These are phyloP conservation scores for Malus sieversii DNA, from an alignment of 306 rosid species.

Conservation along the genomic window DNA sequence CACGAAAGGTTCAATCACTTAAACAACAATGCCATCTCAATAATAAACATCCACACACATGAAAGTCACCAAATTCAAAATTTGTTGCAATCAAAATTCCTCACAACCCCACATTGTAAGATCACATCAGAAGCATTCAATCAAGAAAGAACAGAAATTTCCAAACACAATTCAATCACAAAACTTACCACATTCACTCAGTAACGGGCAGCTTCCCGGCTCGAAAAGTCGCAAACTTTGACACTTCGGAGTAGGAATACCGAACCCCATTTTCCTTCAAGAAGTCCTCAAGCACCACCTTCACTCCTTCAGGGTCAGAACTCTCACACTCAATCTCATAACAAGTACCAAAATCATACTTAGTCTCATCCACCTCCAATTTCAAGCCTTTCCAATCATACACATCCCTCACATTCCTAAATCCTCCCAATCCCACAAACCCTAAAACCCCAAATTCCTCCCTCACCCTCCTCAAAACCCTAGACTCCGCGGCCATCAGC, in stretches of 20 bases:
- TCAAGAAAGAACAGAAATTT: not conserved
- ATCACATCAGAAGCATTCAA: not conserved
- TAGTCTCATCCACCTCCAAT: conserved; percentile 84
- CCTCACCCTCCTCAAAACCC: conserved; percentile 68
- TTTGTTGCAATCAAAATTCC: not conserved
- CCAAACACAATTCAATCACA: not conserved
- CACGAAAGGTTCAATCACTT: not conserved
- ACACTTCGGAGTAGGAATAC: conserved; percentile 47
- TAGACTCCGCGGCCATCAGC: conserved; percentile 44
- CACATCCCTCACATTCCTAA: conserved; percentile 68
- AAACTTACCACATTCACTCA: conserved; percentile 1
- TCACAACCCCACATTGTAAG: not conserved
- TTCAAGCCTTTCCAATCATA: conserved; percentile 83
- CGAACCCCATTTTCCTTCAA: conserved; percentile 57
- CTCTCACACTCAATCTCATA: conserved; percentile 92
- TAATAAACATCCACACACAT: not conserved
- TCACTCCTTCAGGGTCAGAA: conserved; percentile 61
- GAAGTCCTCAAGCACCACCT: conserved; percentile 52
- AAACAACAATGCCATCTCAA: not conserved
- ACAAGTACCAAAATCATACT: conserved; percentile 57
- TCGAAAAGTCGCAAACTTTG: conserved; percentile 67
- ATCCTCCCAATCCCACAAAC: conserved; percentile 71
- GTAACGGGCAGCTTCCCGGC: conserved; percentile 39
- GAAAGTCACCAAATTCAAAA: not conserved
- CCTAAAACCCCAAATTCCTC: conserved; percentile 63